Conservation (phyloP, 306 rosid genomes). For the Delonix regia region DNA sequence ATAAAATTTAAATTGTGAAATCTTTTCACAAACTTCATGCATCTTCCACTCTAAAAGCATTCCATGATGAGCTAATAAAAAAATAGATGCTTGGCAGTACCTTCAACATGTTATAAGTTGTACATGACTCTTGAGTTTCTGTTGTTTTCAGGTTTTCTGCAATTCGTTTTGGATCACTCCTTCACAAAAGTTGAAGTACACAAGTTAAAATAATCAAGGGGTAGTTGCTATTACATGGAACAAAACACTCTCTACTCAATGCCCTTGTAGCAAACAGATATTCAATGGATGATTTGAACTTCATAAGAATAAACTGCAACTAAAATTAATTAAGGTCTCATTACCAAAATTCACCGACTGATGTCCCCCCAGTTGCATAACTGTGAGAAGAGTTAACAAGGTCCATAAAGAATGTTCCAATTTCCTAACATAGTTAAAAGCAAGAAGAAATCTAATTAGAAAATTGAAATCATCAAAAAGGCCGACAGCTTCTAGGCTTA, state of each 20-base stretch:
- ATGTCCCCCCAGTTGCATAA: conserved; percentile 99
- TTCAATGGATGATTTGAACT: conserved; percentile 21
- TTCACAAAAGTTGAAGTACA: conserved; percentile 32
- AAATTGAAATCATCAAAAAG: conserved; percentile 19
- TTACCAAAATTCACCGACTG: conserved; percentile 83
- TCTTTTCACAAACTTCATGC: not conserved
- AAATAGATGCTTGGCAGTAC: conserved; percentile 29
- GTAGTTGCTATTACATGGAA: not conserved
- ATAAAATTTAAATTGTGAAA: not conserved
- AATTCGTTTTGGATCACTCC: conserved; percentile 63
- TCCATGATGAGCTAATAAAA: conserved; percentile 5
- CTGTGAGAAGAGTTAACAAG: conserved; percentile 83
- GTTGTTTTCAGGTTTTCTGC: conserved; percentile 47
- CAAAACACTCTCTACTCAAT: not conserved
- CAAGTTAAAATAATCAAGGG: not conserved
- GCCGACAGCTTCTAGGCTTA: conserved; percentile 6
- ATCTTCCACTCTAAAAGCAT: not conserved
- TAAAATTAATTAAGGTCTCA: conserved; percentile 11
- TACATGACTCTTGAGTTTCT: conserved; percentile 73
- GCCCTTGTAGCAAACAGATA: conserved; percentile 18
- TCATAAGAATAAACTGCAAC: conserved; percentile 30
- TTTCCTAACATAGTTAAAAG: conserved; percentile 55
- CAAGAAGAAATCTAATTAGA: conserved; percentile 14
- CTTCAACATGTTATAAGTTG: conserved; percentile 84
- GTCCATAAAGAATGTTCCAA: conserved; percentile 81